Evolutionary conservation across 768 basidiomycete genomes (phyloP), one percentile per base, ranked within the genome.

Genomic region (Phylloporus arenicola): DNA sequence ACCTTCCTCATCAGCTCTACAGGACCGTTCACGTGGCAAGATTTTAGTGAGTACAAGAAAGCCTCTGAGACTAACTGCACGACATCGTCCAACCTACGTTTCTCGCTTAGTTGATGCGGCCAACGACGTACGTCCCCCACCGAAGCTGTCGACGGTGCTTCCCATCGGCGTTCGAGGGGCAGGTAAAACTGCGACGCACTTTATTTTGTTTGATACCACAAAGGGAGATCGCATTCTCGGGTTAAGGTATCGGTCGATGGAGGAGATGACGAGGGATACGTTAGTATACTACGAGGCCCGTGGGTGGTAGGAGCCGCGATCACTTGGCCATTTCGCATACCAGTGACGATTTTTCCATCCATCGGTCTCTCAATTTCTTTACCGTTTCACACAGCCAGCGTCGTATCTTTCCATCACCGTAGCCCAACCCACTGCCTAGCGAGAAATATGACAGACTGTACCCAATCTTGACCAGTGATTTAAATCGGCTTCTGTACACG

Each of bases 171-270:
- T 60, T 8, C 67, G 71, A 0, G 71, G 69, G 3, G 65, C 63
- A 6, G 64, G 67, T 5, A 48, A 61, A 63, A 49, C 60, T 43
- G 43, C 53, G 47, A 8, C 61, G 4, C 67, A 72, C 43, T 41
- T 59, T 10, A 42, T 63, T 2, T 38, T 50, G 6, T 78, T 68
- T 47, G 59, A 72, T 49, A 61, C 64, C 3, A 39, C 64, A 9
- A 80, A 80, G 57, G 68, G 63, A 11, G 59, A 58, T 31, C 65
- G 64, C 31, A 61, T 79, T 3, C 62, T 79, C 6, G 74, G 75
- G 4, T 47, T 78, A 14, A 68, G 70, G 51, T 78, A 72, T 47
- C 65, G 64, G 13, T 65, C 67, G 4, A 68, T 70, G 35, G 70
- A 69, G 53, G 70, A 77, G 56, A 68, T 69, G 9, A 64, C 72